phyloP scores from a whole-genome alignment of 371 early-diverging fungal species.

The Mucor plumbeus region DNA sequence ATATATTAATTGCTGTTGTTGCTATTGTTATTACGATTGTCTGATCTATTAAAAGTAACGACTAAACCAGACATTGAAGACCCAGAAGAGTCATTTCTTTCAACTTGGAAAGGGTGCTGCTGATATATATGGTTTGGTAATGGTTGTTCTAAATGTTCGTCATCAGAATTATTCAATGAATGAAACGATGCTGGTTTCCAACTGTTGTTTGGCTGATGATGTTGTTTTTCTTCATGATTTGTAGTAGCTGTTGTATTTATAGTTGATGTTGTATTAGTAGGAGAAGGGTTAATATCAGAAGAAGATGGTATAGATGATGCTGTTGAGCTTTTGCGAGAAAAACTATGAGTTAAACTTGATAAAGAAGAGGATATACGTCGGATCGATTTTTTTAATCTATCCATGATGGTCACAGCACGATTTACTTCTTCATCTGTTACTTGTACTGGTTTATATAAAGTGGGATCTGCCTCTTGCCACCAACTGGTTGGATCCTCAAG shows the following conservation, averaged over 20 bases:
- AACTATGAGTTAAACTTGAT: conserved; percentile 36
- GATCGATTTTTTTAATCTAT: conserved; percentile 50
- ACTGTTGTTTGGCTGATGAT: neutral
- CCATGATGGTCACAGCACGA: conserved; percentile 37
- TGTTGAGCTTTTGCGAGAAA: conserved; percentile 10
- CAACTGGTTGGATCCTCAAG: conserved; percentile 59
- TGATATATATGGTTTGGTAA: neutral
- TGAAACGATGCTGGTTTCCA: conserved; percentile 19
- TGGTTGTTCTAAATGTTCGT: neutral
- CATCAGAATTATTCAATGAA: neutral
- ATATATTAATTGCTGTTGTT: neutral
- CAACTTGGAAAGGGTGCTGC: neutral
- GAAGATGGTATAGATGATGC: conserved; percentile 16
- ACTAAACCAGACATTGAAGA: conserved; percentile 25
- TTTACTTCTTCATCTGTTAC: conserved; percentile 39
- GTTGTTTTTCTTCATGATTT: neutral
- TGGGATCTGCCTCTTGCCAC: conserved; percentile 37
- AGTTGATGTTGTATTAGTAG: conserved; percentile 14
- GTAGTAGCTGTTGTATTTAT: neutral
- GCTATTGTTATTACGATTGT: too few species aligned
- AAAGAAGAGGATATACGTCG: conserved; percentile 67
- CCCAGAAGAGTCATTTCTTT: conserved; percentile 17
- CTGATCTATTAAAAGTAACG: conserved; percentile 16
- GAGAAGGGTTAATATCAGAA: conserved; percentile 8
- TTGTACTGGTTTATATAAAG: conserved; percentile 33